phyloP scores from a whole-genome alignment of 768 basidiomycete species.

The Pluteus cervinus region DNA sequence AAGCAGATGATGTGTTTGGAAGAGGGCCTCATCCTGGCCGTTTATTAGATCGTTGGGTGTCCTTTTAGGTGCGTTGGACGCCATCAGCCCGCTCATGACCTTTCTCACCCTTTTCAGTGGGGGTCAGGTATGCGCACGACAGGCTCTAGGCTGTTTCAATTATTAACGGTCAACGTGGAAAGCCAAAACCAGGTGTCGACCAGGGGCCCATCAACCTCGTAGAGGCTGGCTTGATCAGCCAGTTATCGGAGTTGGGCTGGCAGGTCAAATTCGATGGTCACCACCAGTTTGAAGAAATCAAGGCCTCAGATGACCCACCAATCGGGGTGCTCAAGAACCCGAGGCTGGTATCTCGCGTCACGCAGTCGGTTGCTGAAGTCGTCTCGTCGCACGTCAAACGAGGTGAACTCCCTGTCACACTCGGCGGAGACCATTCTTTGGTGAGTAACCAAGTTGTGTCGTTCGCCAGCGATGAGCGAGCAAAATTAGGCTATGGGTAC shows the following conservation, averaged over 20 bases:
- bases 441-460: conserved; percentile 33
- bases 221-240: conserved; percentile 74
- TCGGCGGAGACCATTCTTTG: conserved; percentile 96
- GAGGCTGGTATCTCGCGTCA: conserved; percentile 77
- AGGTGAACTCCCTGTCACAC: conserved; percentile 80
- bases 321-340: conserved; percentile 92
- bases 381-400: conserved; percentile 73
- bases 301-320: conserved; percentile 60
- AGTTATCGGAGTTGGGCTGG: conserved; percentile 81
- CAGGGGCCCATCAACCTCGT: conserved; percentile 85
- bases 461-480: conserved; percentile 1
- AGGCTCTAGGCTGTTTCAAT: neutral
- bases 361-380: conserved; percentile 66
- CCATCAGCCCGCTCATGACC: too few species aligned
- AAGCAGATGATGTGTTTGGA: too few species aligned
- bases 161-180: conserved; percentile 5
- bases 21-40: too few species aligned
- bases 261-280: conserved; percentile 86
- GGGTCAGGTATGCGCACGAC: conserved; percentile 47
- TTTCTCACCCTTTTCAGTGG: conserved; percentile 52
- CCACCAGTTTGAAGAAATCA: conserved; percentile 79
- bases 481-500: conserved; percentile 78
- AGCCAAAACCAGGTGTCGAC: conserved; percentile 81
- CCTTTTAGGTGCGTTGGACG: conserved; percentile 76
- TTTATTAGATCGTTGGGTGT: conserved; percentile 79